Percentiles rank a stretch among this genome's conserved stretches.
These are phyloP conservation scores for Brassica cretica DNA, from an alignment of 345 rosid genomes.

Conservation along the genomic window DNA sequence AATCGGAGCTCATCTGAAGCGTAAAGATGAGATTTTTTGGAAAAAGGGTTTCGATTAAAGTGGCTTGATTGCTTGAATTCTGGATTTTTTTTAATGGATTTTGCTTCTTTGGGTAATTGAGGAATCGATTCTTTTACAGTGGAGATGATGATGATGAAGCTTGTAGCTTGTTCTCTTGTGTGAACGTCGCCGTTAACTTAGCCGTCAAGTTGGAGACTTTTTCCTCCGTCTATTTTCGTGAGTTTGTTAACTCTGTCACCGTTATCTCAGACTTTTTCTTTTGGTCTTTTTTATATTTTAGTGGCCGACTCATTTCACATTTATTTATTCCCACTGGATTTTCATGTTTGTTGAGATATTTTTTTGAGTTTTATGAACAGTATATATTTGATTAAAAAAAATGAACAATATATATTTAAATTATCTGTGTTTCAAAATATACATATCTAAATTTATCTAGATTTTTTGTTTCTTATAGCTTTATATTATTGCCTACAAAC, in stretches of 20 bases:
- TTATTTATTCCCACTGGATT: not conserved
- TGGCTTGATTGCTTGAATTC: not conserved
- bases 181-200: conserved; percentile 39
- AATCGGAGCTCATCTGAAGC: conserved; percentile 54
- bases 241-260: conserved; percentile 26
- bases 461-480: too few species aligned
- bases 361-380: not conserved
- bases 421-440: too few species aligned
- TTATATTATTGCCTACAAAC: not conserved
- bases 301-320: not conserved
- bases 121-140: conserved; percentile 24
- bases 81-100: not conserved
- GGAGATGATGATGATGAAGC: conserved; percentile 1
- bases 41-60: not conserved
- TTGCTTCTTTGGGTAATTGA: conserved; percentile 27
- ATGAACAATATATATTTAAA: too few species aligned
- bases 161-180: conserved; percentile 9
- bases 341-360: not conserved
- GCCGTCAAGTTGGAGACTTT: conserved; percentile 42
- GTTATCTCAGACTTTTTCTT: conserved; percentile 2
- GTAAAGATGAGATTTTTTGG: not conserved
- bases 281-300: not conserved
- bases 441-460: too few species aligned
- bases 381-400: too few species aligned
- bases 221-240: conserved; percentile 30